Percentiles rank a stretch among this genome's conserved stretches.
phyloP scores from a whole-genome alignment of 1,139 yeast genomes.

The Debaryomyces sp. region DNA sequence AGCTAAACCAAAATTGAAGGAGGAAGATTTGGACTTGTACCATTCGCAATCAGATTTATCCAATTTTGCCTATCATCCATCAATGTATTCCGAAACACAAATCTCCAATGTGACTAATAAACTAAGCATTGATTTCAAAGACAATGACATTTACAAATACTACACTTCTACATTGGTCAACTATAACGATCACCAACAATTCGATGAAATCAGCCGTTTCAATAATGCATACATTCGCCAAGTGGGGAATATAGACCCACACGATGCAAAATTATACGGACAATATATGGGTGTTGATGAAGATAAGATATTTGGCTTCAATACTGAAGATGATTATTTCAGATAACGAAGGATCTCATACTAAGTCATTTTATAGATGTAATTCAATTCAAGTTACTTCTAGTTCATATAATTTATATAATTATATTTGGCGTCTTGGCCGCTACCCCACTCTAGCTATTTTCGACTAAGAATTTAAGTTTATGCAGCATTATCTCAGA shows the following conservation, averaged over 20 bases:
- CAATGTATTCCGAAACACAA: neutral
- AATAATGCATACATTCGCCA: constrained; percentile 18
- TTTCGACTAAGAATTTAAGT: neutral
- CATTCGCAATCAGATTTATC: constrained; percentile 7
- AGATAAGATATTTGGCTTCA: constrained; percentile 22
- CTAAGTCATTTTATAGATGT: neutral
- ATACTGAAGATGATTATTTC: constrained; percentile 36
- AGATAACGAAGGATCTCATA: constrained; percentile 6
- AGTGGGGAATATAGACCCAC: constrained; percentile 13
- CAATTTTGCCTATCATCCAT: neutral
- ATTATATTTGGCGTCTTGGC: neutral
- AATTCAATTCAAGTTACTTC: neutral
- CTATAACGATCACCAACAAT: constrained; percentile 10
- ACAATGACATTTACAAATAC: constrained; percentile 11
- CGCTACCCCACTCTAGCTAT: neutral
- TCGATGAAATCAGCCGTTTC: constrained; percentile 18
- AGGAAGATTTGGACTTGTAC: constrained; percentile 12
- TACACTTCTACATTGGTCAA: constrained; percentile 8
- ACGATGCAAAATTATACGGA: constrained; percentile 25
- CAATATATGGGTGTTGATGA: constrained; percentile 32
- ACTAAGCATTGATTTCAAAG: neutral
- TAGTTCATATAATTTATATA: too few relatives aligned
- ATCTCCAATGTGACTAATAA: constrained; percentile 7
- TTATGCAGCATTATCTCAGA: neutral
- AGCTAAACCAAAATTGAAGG: constrained; percentile 1